These are phyloP conservation scores for Debaryomyces sp. DNA, from an alignment of 1,139 yeast genomes.

Conservation along the genomic window DNA sequence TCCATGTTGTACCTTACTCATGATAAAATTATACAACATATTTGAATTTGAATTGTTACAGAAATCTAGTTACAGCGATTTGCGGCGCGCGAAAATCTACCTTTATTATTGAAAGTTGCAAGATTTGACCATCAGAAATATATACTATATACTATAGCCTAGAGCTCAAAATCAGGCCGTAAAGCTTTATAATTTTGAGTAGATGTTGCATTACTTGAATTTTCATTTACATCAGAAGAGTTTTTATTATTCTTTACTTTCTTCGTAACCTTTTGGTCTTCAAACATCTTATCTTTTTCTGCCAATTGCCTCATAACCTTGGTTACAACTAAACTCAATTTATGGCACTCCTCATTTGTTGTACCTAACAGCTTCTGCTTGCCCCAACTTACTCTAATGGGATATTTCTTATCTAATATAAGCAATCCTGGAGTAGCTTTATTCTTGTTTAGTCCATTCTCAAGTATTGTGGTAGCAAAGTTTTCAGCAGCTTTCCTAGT, in stretches of 20 bases:
- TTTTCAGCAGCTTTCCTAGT: conserved; percentile 55
- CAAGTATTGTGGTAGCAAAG: conserved; percentile 44
- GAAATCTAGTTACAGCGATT: neutral
- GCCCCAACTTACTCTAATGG: conserved; percentile 71
- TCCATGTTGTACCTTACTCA: conserved; percentile 23
- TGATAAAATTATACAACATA: neutral
- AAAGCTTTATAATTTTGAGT: conserved; percentile 16
- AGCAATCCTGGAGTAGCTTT: conserved; percentile 38
- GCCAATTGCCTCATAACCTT: conserved; percentile 62
- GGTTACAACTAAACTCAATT: conserved; percentile 55
- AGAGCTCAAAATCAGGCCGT: conserved; percentile 21
- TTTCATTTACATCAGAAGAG: conserved; percentile 6
- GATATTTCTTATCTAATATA: conserved; percentile 36
- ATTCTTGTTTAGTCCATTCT: conserved; percentile 31
- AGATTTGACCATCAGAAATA: neutral
- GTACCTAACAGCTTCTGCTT: conserved; percentile 53
- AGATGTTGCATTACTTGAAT: neutral
- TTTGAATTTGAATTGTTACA: neutral
- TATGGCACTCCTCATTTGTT: conserved; percentile 49
- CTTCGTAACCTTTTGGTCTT: conserved; percentile 1
- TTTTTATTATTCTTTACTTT: neutral
- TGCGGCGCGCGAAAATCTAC: neutral
- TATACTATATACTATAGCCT: conserved; percentile 4
- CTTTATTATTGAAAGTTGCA: neutral
- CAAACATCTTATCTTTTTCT: conserved; percentile 32